phyloP scores from a whole-genome alignment of 2,329 filamentous ascomycete genomes.

The Cercospora canescens region DNA sequence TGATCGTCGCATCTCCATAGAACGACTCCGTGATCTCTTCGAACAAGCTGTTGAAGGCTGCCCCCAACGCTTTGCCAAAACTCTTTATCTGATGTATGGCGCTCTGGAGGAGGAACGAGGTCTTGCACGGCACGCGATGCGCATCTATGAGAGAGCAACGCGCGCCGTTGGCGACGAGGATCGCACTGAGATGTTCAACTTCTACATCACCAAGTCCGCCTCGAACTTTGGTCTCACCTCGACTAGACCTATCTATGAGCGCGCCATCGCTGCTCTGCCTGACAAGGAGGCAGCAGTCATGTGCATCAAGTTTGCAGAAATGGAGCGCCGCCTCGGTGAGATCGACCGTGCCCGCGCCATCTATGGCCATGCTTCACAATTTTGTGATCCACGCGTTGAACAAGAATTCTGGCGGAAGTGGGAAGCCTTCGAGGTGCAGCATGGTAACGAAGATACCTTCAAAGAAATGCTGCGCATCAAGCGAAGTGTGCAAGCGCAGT shows the following conservation, averaged over 20 bases:
- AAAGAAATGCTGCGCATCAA: slow-evolving; percentile 99
- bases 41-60: slow-evolving; percentile 96
- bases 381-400: slow-evolving; percentile 91
- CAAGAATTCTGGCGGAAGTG: slow-evolving; percentile 93
- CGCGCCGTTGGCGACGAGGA: slow-evolving; percentile 94
- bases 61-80: slow-evolving; percentile 93
- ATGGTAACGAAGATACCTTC: slow-evolving; percentile 98
- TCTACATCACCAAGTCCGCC: slow-evolving; percentile 98
- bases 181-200: slow-evolving; percentile 96
- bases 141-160: slow-evolving; percentile 96
- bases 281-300: slow-evolving; percentile 93
- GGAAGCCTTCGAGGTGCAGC: slow-evolving; percentile 96
- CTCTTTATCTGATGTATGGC: slow-evolving; percentile 97
- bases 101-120: slow-evolving; percentile 95
- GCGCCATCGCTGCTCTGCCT: slow-evolving; percentile 88
- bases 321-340: slow-evolving; percentile 88
- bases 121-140: slow-evolving; percentile 93
- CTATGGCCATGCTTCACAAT: slow-evolving; percentile 94
- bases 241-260: slow-evolving; percentile 92
- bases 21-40: slow-evolving; percentile 89
- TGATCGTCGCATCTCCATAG: slow-evolving; percentile 92
- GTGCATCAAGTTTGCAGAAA: slow-evolving; percentile 98
- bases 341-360: slow-evolving; percentile 95
- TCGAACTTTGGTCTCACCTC: slow-evolving; percentile 97
- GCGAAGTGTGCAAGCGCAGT: slow-evolving; percentile 93